Evolutionary conservation across 768 basidiomycete species (phyloP).

Genomic region (Auricularia cornea): DNA sequence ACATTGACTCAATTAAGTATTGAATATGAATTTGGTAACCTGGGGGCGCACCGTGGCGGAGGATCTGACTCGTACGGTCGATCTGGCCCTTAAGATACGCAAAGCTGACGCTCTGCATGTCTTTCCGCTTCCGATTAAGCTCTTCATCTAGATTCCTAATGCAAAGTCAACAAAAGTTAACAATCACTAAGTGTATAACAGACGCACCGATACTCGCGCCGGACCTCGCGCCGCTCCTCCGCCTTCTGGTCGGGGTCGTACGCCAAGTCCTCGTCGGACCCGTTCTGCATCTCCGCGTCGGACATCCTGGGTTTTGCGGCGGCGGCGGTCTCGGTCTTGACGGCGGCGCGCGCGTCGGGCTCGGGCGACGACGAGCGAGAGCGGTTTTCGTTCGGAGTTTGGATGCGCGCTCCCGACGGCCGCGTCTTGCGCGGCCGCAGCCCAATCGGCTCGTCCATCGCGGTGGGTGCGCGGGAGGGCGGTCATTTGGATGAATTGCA

Average conservation of each 20-base stretch:
- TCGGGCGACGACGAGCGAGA: not conserved
- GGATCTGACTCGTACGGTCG: slow-evolving; percentile 13
- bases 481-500: no score
- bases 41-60: slow-evolving; percentile 10
- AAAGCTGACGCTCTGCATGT: slow-evolving; percentile 21
- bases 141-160: slow-evolving; percentile 22
- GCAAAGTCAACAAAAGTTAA: no score
- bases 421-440: no score
- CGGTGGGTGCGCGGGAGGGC: no score
- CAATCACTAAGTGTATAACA: no score
- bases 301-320: not conserved
- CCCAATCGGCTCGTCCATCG: no score
- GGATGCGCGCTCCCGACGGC: no score
- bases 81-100: slow-evolving; percentile 10
- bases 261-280: slow-evolving; percentile 26
- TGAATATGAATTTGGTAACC: not conserved
- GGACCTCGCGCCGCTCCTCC: slow-evolving; percentile 67
- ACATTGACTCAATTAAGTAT: not conserved
- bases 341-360: not conserved
- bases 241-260: slow-evolving; percentile 85
- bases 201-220: slow-evolving; percentile 13
- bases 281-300: slow-evolving; percentile 4
- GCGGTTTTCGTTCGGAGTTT: no score
- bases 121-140: slow-evolving; percentile 43
- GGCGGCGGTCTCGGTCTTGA: not conserved